A percentile compares a stretch with the other conserved stretches of the same genome.
Evolutionary conservation across 345 rosid genomes (phyloP).

Genomic region (Salix dunnii): DNA sequence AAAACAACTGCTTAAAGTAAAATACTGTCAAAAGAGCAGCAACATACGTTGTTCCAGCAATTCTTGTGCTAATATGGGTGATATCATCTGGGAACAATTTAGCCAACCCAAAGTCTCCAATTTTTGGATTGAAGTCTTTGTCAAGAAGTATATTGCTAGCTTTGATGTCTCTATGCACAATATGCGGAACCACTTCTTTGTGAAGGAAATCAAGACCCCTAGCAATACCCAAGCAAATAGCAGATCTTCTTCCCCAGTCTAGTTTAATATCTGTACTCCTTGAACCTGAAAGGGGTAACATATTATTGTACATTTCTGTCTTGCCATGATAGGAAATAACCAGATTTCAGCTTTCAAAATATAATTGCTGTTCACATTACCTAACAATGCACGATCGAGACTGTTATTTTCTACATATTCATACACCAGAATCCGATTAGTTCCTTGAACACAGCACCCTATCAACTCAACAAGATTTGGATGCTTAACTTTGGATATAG

Average conservation of each 20-base stretch:
- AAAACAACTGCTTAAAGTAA: neutral
- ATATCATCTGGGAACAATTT: slow-evolving; percentile 92
- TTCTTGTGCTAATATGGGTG: slow-evolving; percentile 90
- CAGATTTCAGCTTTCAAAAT: neutral
- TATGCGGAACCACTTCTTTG: slow-evolving; percentile 71
- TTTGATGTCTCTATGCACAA: slow-evolving; percentile 95
- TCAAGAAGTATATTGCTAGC: slow-evolving; percentile 93
- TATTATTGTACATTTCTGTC: neutral
- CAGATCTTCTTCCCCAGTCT: slow-evolving; percentile 75
- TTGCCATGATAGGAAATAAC: neutral
- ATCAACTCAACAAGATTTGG: slow-evolving; percentile 82
- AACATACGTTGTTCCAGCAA: slow-evolving; percentile 92
- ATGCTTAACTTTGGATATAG: slow-evolving; percentile 68
- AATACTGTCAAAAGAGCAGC: neutral
- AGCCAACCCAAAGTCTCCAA: slow-evolving; percentile 96
- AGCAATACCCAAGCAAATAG: slow-evolving; percentile 80
- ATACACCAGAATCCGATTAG: slow-evolving; percentile 68
- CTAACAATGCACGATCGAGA: slow-evolving; percentile 63
- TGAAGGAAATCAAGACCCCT: slow-evolving; percentile 83
- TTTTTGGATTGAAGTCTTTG: slow-evolving; percentile 69
- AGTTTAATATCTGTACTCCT: slow-evolving; percentile 41
- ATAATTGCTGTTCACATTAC: slow-evolving; percentile 26
- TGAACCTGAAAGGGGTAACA: slow-evolving; percentile 36
- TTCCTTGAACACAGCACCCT: slow-evolving; percentile 74
- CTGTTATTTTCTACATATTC: slow-evolving; percentile 83